Conservation (phyloP, 345 rosid species). For the Hevea brasiliensis region DNA sequence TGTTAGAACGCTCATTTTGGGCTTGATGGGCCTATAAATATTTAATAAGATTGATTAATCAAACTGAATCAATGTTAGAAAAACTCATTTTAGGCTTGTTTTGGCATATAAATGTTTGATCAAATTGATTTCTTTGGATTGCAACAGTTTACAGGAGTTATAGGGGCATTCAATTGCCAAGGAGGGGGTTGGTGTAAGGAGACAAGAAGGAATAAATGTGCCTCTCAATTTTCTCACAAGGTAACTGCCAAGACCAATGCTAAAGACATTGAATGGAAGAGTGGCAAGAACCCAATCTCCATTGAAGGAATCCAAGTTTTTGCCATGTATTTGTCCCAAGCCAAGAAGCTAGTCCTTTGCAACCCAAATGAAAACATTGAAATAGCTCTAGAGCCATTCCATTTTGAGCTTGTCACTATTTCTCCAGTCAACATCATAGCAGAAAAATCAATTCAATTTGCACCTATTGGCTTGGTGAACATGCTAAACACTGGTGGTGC, state of each 20-base stretch:
- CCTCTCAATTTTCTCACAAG: slow-evolving; percentile 52
- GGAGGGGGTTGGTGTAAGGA: slow-evolving; percentile 97
- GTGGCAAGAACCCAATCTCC: slow-evolving; percentile 67
- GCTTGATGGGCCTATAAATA: neutral
- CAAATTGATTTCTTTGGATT: neutral
- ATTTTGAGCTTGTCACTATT: slow-evolving; percentile 77
- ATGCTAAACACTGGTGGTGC: slow-evolving; percentile 96
- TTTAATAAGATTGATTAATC: neutral
- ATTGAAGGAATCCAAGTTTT: slow-evolving; percentile 54
- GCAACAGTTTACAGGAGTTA: slow-evolving; percentile 69
- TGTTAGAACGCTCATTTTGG: neutral
- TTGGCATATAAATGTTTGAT: no score
- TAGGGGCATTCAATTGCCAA: slow-evolving; percentile 95
- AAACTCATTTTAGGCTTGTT: neutral
- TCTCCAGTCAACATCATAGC: slow-evolving; percentile 53
- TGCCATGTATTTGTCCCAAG: slow-evolving; percentile 65
- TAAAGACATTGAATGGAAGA: slow-evolving; percentile 73
- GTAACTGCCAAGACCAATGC: slow-evolving; percentile 58
- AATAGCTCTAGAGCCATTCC: slow-evolving; percentile 70
- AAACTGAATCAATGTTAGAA: neutral
- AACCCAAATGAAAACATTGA: slow-evolving; percentile 48
- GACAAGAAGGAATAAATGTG: slow-evolving; percentile 71
- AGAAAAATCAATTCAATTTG: slow-evolving; percentile 52
- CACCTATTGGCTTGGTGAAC: slow-evolving; percentile 79
- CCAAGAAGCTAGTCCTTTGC: slow-evolving; percentile 67